phyloP scores from a whole-genome alignment of 2,329 filamentous ascomycete species.

The Botrytis fabae region DNA sequence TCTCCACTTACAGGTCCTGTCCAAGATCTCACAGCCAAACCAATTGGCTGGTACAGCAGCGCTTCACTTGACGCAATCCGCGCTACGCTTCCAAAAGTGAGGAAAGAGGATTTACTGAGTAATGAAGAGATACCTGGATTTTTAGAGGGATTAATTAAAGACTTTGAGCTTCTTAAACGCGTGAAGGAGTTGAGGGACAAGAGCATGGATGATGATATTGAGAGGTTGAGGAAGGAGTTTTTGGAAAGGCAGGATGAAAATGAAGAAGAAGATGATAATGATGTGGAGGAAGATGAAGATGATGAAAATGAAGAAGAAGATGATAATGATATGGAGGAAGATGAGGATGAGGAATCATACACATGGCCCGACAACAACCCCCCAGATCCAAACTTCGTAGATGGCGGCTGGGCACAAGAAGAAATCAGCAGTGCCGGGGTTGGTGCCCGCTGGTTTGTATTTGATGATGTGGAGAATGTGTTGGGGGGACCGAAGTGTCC shows the following conservation, averaged over 20 bases:
- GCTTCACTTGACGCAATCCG: not conserved
- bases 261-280: no score
- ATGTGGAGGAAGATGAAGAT: not conserved
- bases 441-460: not conserved
- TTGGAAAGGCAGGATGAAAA: not conserved
- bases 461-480: not conserved
- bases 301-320: not conserved
- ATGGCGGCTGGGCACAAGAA: not conserved
- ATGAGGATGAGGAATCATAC: not conserved
- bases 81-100: not conserved
- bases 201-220: no score
- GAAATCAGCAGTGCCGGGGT: not conserved
- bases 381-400: not conserved
- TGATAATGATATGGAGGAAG: not conserved
- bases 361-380: not conserved
- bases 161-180: not conserved
- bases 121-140: not conserved
- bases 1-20: not conserved
- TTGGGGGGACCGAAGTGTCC: not conserved
- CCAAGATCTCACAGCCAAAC: not conserved
- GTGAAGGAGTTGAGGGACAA: not conserved
- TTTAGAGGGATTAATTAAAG: not conserved
- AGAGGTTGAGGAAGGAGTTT: not conserved
- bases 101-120: not conserved
- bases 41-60: not conserved